These are phyloP conservation scores for Erucastrum elatum DNA, from an alignment of 345 rosid genomes.

Conservation along the genomic window DNA sequence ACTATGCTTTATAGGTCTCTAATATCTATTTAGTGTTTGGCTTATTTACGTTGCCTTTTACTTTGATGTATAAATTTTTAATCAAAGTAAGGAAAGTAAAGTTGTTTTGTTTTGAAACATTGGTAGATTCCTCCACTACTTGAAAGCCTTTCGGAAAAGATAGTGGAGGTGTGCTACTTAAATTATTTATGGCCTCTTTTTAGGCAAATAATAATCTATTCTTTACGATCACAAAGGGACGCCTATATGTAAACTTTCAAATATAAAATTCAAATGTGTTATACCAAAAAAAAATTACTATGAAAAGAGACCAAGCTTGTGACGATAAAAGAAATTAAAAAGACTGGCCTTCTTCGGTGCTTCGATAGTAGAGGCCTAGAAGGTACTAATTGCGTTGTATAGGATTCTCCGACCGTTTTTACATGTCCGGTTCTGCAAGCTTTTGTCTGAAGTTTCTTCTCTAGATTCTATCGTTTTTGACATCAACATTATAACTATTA, in stretches of 20 bases:
- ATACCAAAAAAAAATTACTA: too few relatives aligned
- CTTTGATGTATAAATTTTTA: neutral
- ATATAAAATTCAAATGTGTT: neutral
- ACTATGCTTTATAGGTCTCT: conserved; percentile 20
- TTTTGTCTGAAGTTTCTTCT: neutral
- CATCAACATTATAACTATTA: neutral
- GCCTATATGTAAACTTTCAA: neutral
- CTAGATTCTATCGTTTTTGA: neutral
- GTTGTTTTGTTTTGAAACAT: conserved; percentile 31
- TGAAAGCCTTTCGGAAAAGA: conserved; percentile 17
- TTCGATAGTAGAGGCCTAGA: neutral
- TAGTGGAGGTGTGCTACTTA: conserved; percentile 37
- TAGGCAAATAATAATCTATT: conserved; percentile 9
- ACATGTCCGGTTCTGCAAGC: neutral
- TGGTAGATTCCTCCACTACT: conserved; percentile 42
- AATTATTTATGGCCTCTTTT: conserved; percentile 11
- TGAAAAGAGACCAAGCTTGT: neutral
- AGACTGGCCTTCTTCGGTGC: neutral
- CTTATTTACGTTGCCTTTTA: conserved; percentile 28
- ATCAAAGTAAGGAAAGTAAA: conserved; percentile 19
- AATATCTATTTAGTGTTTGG: conserved; percentile 31
- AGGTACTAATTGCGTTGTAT: neutral
- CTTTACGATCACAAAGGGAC: conserved; percentile 30
- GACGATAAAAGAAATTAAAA: neutral
- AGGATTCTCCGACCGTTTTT: neutral